Base-by-base conservation (phyloP, 768 basidiomycete genomes). In the Guyanaporus albipodus region DNA sequence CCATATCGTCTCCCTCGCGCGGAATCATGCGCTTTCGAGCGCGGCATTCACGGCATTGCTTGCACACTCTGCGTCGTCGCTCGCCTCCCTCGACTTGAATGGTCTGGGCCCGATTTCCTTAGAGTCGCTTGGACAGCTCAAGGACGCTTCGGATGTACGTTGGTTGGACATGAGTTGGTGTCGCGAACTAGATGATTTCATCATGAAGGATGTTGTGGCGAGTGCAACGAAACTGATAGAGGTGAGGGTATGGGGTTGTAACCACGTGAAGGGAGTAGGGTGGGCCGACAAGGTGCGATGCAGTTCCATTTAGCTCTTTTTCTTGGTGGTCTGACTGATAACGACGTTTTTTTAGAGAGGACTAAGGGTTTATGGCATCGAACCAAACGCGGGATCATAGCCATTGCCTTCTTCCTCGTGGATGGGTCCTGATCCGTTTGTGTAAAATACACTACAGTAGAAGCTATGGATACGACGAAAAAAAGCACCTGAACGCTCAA, bases 131-230 rank as follows among this genome's bases (percentile, higher is more conserved):
- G 67, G 55, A 11, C 58, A 68, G 19, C 61, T 65, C 34, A 59
- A 62, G 69, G 63, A 29, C 9, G 71, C 65, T 14, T 59, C 54
- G 3, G 67, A 73, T 28, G 51, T 95, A 60, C 67, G 62, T 55
- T 74, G 70, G 59, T 51, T 97, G 32, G 88, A 98, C 59, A 66
- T 93, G 3, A 86, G 93, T 1, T 98, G 87, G 79, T 92, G 92
- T 56, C 71, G 94, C 38, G 75, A 78, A 18, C 74, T 88, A 32
- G 85, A 93, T 48, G 87, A 98, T 65, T 93, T 87, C 58, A 73
- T 86, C 4, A 68, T 97, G 52, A 85, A 88, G 64, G 77, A 70
- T 12, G 68, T 92, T 54, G 57, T 92, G 34, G 71, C 77, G 11
- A 66, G 59, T 1, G 75, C 76, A 43, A 42, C 59, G 0, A 58